Base-by-base conservation (phyloP, 495 filamentous ascomycete species). In the Tuber umbilicatum region DNA sequence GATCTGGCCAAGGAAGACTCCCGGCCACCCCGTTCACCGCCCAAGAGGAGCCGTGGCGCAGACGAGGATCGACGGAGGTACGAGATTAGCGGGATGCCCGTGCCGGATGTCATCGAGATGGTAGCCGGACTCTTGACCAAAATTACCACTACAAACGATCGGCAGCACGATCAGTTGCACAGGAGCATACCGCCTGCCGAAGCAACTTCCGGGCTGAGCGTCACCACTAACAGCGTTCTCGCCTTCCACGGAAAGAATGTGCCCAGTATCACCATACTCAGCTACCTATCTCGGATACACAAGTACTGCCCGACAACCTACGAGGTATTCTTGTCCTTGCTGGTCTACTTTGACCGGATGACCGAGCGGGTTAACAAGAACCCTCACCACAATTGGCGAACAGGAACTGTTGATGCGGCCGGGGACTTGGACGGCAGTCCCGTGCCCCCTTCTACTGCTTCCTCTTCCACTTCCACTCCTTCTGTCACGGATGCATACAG, bases 171-270 rank as follows among this genome's bases (percentile, higher is more conserved):
- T 81, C 88, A 90, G 75, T 79, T 92, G 47, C 90, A 93, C 82
- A 85, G 90, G 70, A 88, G 90, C 73, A 89, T 93, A 75, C 90
- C 92, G 27, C 86, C 89, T 16, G 84, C 86, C 50, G 86, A 86
- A 70, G 84, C 89, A 21, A 87, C 89, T 6, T 83, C 86, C 40
- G 88, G 87, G 55, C 87, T 97, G 80, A 94, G 88, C 80, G 89
- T 89, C 17, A 89, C 96, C 76, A 93, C 94, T 71, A 92, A 90
- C 70, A 97, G 93, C 73, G 95, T 99, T 2, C 89, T 99, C 17
- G 96, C 95, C n/a, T 99, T 99, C 80, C 95, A 99, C 83, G 95
- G 95, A 39, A 99, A 98, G 85, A 99, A 99, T 76, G 93, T 98
- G 14, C 95, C 95, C 2, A 95, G 91, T 81, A 99, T 99, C 75